phyloP scores from a whole-genome alignment of 2,329 filamentous ascomycete species.

The Fusarium redolens region DNA sequence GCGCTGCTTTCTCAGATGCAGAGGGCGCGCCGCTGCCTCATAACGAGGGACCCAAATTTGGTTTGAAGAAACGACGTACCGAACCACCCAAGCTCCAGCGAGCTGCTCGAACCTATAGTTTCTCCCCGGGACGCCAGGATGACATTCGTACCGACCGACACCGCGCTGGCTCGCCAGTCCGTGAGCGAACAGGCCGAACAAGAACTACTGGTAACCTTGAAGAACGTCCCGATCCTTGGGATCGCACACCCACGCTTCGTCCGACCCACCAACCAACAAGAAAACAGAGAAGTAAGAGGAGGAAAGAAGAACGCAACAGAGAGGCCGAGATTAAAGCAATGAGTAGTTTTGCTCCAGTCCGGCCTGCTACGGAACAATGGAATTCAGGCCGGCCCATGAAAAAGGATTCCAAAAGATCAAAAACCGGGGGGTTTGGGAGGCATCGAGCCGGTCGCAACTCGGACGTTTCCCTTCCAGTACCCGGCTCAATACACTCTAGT shows the following conservation, averaged over 20 bases:
- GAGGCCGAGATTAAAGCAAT: constrained; percentile 92
- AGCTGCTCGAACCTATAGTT: constrained; percentile 67
- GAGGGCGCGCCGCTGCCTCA: constrained; percentile 56
- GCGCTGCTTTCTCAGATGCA: constrained; percentile 66
- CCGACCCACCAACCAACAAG: constrained; percentile 71
- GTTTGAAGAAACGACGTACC: constrained; percentile 57
- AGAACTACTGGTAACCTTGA: constrained; percentile 20
- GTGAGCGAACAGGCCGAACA: constrained; percentile 37
- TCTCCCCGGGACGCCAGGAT: constrained; percentile 70
- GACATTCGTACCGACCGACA: constrained; percentile 57
- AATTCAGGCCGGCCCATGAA: constrained; percentile 69
- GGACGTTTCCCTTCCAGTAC: constrained; percentile 78
- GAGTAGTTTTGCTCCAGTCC: constrained; percentile 75
- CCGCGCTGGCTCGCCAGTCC: constrained; percentile 29
- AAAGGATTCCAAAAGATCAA: constrained; percentile 74
- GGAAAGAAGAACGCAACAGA: constrained; percentile 78
- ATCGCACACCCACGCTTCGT: constrained; percentile 63
- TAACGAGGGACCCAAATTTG: constrained; percentile 47
- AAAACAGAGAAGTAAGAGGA: constrained; percentile 79
- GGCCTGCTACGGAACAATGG: constrained; percentile 69
- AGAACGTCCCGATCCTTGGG: constrained; percentile 42
- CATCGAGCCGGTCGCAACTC: constrained; percentile 73
- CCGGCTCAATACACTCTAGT: constrained; percentile 80
- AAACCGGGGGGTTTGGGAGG: constrained; percentile 61
- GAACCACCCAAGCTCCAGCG: constrained; percentile 62